Evolutionary conservation across 495 filamentous ascomycete species (phyloP).

Genomic region (Talaromyces nanjingensis): DNA sequence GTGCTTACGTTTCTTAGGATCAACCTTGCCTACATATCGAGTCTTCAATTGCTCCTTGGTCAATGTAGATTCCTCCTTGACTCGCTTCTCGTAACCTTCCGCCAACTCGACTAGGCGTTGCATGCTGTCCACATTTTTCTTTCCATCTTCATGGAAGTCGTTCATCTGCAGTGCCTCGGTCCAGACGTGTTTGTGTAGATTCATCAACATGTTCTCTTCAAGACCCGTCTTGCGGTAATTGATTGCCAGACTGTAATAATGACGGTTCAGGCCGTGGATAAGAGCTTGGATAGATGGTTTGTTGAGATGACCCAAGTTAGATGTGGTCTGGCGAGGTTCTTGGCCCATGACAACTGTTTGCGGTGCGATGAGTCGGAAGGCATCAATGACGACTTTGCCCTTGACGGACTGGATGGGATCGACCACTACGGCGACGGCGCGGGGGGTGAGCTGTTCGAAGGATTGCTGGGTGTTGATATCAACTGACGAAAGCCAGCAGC

Average conservation of each 20-base stretch:
- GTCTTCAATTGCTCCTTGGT: slow-evolving; percentile 98
- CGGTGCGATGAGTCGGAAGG: slow-evolving; percentile 97
- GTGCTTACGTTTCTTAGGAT: slow-evolving; percentile 88
- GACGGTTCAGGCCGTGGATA: slow-evolving; percentile 94
- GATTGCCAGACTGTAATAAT: slow-evolving; percentile 98
- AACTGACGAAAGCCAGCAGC: slow-evolving; percentile 97
- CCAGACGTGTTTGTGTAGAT: slow-evolving; percentile 98
- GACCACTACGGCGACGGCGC: slow-evolving; percentile 94
- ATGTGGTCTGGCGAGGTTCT: slow-evolving; percentile 96
- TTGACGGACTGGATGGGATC: slow-evolving; percentile 99
- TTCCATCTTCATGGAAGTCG: slow-evolving; percentile 80
- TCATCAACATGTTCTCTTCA: slow-evolving; percentile 99
- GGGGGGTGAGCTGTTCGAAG: slow-evolving; percentile 93
- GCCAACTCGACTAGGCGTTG: slow-evolving; percentile 81
- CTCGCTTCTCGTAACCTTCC: slow-evolving; percentile 96
- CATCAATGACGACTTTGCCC: slow-evolving; percentile 98
- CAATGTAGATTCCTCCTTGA: slow-evolving; percentile 95
- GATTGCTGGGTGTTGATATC: slow-evolving; percentile 99
- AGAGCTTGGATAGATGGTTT: slow-evolving; percentile 99
- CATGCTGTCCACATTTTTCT: slow-evolving; percentile 77
- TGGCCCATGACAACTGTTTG: slow-evolving; percentile 98
- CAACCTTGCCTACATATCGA: slow-evolving; percentile 96
- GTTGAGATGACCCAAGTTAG: slow-evolving; percentile 95
- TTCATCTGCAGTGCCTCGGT: slow-evolving; percentile 97
- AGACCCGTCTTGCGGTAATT: slow-evolving; percentile 96